Evolutionary conservation across 306 rosid species (phyloP).

Genomic region (Alnus glutinosa): DNA sequence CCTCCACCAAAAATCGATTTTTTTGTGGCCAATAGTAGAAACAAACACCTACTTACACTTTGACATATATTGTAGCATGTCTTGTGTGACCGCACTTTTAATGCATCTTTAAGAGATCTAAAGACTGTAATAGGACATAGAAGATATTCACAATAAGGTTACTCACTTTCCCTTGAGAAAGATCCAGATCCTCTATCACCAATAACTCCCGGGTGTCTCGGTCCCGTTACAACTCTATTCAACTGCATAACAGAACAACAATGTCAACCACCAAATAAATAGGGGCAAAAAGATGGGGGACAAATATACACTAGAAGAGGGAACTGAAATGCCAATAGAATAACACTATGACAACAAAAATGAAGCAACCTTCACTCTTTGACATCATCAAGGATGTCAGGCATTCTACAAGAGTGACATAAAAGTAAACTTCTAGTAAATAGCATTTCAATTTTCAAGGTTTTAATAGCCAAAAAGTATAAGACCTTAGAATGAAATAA

Average conservation of each 20-base stretch:
- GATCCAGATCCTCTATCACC: slow-evolving; percentile 92
- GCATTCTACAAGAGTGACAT: not conserved
- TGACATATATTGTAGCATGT: not conserved
- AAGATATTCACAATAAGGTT: not conserved
- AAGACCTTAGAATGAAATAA: not conserved
- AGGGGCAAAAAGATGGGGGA: not conserved
- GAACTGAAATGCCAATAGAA: not conserved
- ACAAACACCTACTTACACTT: not conserved
- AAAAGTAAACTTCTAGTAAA: not conserved
- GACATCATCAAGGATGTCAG: not conserved
- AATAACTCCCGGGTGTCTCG: slow-evolving; percentile 84
- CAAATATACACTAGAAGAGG: not conserved
- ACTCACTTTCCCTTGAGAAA: slow-evolving; percentile 90
- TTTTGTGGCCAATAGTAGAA: no score
- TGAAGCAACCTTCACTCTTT: not conserved
- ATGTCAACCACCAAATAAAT: slow-evolving; percentile 9
- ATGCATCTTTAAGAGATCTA: not conserved
- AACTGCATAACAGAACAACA: slow-evolving; percentile 48
- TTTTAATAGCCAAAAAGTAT: not conserved
- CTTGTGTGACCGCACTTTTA: not conserved
- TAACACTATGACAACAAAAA: not conserved
- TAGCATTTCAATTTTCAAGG: not conserved
- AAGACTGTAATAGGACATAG: not conserved
- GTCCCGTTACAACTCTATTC: slow-evolving; percentile 94
- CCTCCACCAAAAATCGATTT: no score